Conservation (phyloP, 495 filamentous ascomycete species). For the Tuber aestivum region DNA sequence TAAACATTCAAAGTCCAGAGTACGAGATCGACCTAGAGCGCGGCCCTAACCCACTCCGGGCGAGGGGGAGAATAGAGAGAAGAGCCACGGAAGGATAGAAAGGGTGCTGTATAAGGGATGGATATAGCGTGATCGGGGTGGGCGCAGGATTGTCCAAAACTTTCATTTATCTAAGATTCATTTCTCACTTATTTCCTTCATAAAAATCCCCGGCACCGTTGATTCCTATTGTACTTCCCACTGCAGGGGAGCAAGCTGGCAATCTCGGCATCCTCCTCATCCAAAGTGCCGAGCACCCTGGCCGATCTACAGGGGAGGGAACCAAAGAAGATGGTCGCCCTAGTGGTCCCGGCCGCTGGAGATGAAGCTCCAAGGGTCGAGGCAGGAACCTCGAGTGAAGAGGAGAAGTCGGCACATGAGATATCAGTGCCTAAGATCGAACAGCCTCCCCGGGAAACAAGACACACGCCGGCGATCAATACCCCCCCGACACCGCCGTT, state of each 20-base stretch:
- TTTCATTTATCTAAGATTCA: background rate
- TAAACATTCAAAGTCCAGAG: too few relatives aligned
- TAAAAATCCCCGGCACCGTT: too few relatives aligned
- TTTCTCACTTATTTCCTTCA: background rate
- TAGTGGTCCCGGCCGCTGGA: constrained; percentile 4
- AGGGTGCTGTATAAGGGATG: background rate
- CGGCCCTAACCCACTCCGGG: background rate
- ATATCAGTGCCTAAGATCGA: constrained; percentile 24
- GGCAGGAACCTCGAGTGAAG: constrained; percentile 14
- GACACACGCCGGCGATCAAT: constrained; percentile 12
- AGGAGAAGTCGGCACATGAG: constrained; percentile 16
- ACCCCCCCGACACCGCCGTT: constrained; percentile 26
- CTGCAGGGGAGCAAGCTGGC: constrained; percentile 28
- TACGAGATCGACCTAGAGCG: too few relatives aligned
- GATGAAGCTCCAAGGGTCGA: constrained; percentile 21
- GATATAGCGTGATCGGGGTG: background rate
- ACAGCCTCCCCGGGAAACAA: constrained; percentile 24
- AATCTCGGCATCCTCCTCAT: constrained; percentile 24
- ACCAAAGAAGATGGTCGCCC: constrained; percentile 13
- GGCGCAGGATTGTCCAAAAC: background rate
- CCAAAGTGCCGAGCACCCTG: constrained; percentile 19
- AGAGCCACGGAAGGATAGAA: background rate
- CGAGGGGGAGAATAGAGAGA: too few relatives aligned
- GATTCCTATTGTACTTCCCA: too few relatives aligned
- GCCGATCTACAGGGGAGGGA: constrained; percentile 16